A percentile compares a stretch with the other conserved stretches of the same genome.
phyloP scores from a whole-genome alignment of 1,139 yeast genomes.

The Protomyces macrosporus region DNA sequence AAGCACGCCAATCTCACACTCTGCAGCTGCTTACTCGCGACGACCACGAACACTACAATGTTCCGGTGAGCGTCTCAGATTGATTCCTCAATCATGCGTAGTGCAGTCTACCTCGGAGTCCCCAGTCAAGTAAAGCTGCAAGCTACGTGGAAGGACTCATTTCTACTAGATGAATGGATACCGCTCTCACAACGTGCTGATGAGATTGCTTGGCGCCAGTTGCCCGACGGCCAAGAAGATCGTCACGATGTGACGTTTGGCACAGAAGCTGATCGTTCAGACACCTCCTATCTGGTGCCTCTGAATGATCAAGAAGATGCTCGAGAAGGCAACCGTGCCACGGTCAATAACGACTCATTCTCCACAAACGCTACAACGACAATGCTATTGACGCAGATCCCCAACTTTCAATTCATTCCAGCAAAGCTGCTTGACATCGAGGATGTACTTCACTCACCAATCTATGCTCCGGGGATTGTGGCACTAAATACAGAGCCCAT shows the following conservation, averaged over 20 bases:
- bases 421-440: conserved; percentile 13
- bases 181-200: neutral
- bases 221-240: neutral
- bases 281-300: neutral
- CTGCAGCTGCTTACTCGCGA: neutral
- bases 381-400: neutral
- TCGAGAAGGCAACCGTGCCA: neutral
- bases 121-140: conserved; percentile 5
- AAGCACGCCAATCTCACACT: neutral
- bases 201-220: neutral
- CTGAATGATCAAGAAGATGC: neutral
- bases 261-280: neutral
- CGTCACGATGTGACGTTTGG: neutral
- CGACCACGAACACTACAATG: neutral
- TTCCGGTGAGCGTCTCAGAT: neutral
- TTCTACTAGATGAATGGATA: neutral
- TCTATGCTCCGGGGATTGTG: neutral
- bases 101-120: conserved; percentile 9
- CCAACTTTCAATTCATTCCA: conserved; percentile 3
- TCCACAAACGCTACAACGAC: neutral
- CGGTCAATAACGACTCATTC: neutral
- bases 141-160: conserved; percentile 6
- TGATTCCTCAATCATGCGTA: neutral
- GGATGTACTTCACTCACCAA: neutral
- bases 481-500: neutral